Evolutionary conservation across 2,329 filamentous ascomycete genomes (phyloP).

Genomic region (Phyllosticta capitalensis): DNA sequence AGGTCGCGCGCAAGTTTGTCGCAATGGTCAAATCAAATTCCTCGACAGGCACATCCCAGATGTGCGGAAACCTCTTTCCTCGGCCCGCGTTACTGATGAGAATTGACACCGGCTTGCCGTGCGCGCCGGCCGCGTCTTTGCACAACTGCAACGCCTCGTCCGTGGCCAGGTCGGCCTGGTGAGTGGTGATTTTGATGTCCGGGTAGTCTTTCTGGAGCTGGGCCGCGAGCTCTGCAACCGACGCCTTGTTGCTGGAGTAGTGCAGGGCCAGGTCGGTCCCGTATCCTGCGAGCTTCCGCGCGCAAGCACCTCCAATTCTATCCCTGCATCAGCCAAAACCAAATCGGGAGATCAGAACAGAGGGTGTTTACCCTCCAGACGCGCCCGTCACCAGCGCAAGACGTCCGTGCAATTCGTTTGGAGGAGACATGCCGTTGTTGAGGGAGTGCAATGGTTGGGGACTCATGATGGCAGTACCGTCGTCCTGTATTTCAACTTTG

Average conservation of each 20-base stretch:
- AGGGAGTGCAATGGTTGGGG: not conserved
- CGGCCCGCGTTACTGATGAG: constrained; percentile 55
- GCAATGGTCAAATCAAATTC: constrained; percentile 56
- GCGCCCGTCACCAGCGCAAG: constrained; percentile 53
- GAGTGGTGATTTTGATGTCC: constrained; percentile 38
- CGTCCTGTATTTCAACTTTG: not conserved
- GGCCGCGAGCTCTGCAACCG: constrained; percentile 37
- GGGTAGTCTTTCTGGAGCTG: constrained; percentile 29
- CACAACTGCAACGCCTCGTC: constrained; percentile 47
- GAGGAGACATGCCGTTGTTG: constrained; percentile 7
- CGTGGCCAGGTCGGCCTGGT: constrained; percentile 50
- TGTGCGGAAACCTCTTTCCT: constrained; percentile 48
- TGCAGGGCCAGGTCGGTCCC: constrained; percentile 50
- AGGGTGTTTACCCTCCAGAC: constrained; percentile 44
- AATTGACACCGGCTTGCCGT: constrained; percentile 51
- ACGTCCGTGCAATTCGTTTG: constrained; percentile 39
- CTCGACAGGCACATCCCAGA: constrained; percentile 49
- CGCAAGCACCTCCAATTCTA: constrained; percentile 53
- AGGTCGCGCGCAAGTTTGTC: constrained; percentile 53
- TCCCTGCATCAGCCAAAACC: not conserved
- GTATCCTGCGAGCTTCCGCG: constrained; percentile 43
- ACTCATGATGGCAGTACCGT: not conserved
- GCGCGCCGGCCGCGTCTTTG: constrained; percentile 42
- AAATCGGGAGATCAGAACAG: not conserved
- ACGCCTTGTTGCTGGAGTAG: constrained; percentile 43